Evolutionary conservation across 2,329 filamentous ascomycete species (phyloP).

Genomic region (Fusarium compactum): DNA sequence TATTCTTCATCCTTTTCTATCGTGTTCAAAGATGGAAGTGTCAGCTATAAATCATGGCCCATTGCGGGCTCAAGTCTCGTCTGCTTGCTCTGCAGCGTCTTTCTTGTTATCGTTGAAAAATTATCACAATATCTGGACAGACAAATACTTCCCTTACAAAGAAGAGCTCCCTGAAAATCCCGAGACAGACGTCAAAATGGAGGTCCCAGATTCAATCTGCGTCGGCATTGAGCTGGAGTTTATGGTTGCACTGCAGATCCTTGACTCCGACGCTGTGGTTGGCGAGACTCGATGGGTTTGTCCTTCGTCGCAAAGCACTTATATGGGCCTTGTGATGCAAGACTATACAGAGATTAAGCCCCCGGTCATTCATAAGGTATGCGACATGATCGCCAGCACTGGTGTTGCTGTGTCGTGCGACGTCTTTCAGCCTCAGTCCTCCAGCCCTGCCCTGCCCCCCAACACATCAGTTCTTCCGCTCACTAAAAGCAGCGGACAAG

Average conservation of each 20-base stretch:
- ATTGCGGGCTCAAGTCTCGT: conserved; percentile 18
- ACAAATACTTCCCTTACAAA: conserved; percentile 6
- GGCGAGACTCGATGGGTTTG: conserved; percentile 30
- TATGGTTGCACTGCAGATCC: conserved; percentile 38
- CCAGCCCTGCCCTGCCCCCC: conserved; percentile 13
- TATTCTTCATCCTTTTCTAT: neutral
- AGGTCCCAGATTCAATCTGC: conserved; percentile 21
- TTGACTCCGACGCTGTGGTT: conserved; percentile 6
- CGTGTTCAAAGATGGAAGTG: conserved; percentile 31
- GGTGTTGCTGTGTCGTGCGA: conserved; percentile 40
- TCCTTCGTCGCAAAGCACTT: conserved; percentile 14
- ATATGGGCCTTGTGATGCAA: conserved; percentile 27
- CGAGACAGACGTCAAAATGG: conserved; percentile 10
- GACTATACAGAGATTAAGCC: conserved; percentile 18
- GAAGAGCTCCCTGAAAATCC: neutral
- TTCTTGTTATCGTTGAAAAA: conserved; percentile 10
- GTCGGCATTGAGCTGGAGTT: conserved; percentile 49
- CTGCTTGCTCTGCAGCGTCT: conserved; percentile 20
- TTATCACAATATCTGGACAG: conserved; percentile 6
- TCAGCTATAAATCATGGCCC: conserved; percentile 31
- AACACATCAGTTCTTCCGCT: conserved; percentile 23
- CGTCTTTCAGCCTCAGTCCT: conserved; percentile 7
- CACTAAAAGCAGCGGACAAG: conserved; percentile 15
- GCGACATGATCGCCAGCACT: conserved; percentile 33
- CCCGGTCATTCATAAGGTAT: conserved; percentile 39